Base-by-base conservation (phyloP, 2,329 filamentous ascomycete genomes). In the Eurotiales sp. region DNA sequence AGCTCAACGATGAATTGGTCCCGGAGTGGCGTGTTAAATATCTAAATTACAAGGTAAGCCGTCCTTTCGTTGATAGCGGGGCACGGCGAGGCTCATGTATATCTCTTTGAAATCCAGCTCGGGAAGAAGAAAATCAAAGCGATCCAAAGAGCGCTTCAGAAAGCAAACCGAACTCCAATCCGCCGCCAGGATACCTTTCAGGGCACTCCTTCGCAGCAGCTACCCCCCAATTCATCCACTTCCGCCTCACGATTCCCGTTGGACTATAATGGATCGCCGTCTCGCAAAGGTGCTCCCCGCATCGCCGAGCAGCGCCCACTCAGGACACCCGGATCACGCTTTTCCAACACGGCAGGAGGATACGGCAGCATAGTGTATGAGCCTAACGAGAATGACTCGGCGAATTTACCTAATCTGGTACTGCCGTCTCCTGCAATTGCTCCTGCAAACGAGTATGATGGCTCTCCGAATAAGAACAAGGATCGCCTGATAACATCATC, bases 11-110 rank as follows among this genome's bases (percentile, higher is more conserved):
- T 64, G 88, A 95, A 62, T 81, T 90, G 49, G 90, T 96, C 58
- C 91, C 91, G 65, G 91, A 97, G 81, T 97, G 92, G 92, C 84
- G 88, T 63, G 81, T 85, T 68, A 95, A 96, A 71, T 97, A 96
- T 70, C 80, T 97, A 61, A 84, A 96, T 72, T 97, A 97, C 78
- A 96, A 95, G 79, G 84, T 84, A 51, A 50, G 69, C 19, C 37
- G 25, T 17, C 17, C 23, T n/a, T 50, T 22, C 17, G 17, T 21
- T 37, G 5, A 10, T 6, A 27, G 25, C 10, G 25, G 12, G 15
- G 4, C 10, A 17, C 19, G 29, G 25, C 15, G 57, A 44, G 57
- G 42, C 34, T 14, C 36, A 39, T 57, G n/a, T 34, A n/a, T n/a
- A n/a, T n/a, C n/a, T 23, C 40, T 34, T 23, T 45, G 29, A 39